Conservation (phyloP, 345 rosid genomes). For the Salix purpurea region DNA sequence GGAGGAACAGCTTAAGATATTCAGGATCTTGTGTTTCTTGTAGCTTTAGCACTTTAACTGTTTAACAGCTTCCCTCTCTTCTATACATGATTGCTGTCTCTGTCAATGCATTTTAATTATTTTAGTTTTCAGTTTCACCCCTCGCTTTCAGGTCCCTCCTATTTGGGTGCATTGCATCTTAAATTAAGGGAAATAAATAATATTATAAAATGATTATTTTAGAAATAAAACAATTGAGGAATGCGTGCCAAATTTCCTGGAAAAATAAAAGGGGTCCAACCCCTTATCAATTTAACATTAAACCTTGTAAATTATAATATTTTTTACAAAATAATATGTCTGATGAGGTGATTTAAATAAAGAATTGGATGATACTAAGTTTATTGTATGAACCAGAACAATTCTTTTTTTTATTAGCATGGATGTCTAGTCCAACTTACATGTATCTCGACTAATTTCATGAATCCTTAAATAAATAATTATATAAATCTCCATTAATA, state of each 20-base stretch:
- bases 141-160: not conserved
- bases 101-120: not conserved
- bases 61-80: not conserved
- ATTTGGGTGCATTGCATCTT: not conserved
- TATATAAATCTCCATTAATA: too few species aligned
- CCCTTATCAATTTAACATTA: too few species aligned
- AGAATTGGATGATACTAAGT: too few species aligned
- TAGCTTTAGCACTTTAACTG: not conserved
- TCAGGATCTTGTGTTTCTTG: not conserved
- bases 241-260: too few species aligned
- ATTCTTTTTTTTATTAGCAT: too few species aligned
- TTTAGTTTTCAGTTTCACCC: not conserved
- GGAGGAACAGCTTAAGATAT: not conserved
- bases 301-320: too few species aligned
- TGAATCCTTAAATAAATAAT: rapidly evolving
- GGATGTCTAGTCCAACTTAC: too few species aligned
- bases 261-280: too few species aligned
- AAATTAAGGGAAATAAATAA: not conserved
- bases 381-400: too few species aligned
- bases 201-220: not conserved
- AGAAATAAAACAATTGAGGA: not conserved
- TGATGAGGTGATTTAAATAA: too few species aligned
- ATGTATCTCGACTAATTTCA: too few species aligned
- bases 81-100: not conserved
- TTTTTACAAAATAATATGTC: too few species aligned